phyloP scores from a whole-genome alignment of 2,329 filamentous ascomycete genomes.

The Aspergillus novofumigatus region DNA sequence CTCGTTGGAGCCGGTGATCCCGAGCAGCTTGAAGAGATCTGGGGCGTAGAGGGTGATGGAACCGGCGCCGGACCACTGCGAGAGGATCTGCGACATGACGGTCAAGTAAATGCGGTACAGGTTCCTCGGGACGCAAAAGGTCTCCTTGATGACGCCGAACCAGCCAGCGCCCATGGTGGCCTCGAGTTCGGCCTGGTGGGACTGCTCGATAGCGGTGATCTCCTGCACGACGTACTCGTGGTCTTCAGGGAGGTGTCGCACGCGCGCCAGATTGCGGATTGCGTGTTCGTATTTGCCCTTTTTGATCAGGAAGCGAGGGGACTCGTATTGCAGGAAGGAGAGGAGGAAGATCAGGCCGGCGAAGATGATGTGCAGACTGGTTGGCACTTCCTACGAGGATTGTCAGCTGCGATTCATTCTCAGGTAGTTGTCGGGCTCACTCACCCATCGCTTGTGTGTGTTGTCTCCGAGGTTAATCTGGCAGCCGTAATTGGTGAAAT shows the following conservation, averaged over 20 bases:
- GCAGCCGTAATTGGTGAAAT: conserved; percentile 69
- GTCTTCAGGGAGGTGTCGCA: conserved; percentile 58
- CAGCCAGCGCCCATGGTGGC: conserved; percentile 63
- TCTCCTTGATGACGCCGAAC: conserved; percentile 63
- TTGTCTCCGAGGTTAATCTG: conserved; percentile 47
- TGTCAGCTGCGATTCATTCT: conserved; percentile 16
- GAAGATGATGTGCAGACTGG: conserved; percentile 73
- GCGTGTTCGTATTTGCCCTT: conserved; percentile 53
- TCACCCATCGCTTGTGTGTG: conserved; percentile 48
- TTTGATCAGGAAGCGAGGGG: conserved; percentile 67
- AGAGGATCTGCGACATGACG: conserved; percentile 64
- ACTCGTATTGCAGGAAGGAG: conserved; percentile 66
- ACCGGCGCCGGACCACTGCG: conserved; percentile 70
- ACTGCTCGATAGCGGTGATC: conserved; percentile 59
- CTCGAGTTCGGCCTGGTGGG: conserved; percentile 67
- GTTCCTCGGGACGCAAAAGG: conserved; percentile 64
- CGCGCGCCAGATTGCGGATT: conserved; percentile 41
- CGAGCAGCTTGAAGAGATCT: conserved; percentile 68
- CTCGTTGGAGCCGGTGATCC: conserved; percentile 63
- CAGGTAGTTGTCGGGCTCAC: conserved; percentile 16
- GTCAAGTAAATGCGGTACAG: conserved; percentile 68
- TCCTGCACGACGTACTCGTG: conserved; percentile 61
- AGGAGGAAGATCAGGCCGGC: conserved; percentile 66
- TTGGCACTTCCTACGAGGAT: conserved; percentile 53
- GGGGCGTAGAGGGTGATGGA: conserved; percentile 74